A percentile compares a stretch with the other conserved stretches of the same genome.
Evolutionary conservation across 2,329 filamentous ascomycete genomes (phyloP).

Genomic region (Cladophialophora immunda): DNA sequence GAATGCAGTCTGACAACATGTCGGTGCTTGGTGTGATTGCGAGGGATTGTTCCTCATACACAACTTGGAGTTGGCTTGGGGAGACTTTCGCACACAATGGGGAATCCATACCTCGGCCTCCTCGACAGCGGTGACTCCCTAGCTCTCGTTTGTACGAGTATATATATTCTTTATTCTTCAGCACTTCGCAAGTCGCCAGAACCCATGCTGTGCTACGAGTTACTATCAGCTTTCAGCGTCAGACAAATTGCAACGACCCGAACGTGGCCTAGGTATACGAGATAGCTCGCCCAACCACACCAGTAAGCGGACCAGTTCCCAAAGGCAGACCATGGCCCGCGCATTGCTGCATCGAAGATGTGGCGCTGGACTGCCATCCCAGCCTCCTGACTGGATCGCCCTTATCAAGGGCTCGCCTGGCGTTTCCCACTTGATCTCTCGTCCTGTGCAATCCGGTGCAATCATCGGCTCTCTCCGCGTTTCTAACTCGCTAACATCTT

Average conservation of each 20-base stretch:
- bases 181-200: not conserved
- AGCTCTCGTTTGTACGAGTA: not conserved
- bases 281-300: not conserved
- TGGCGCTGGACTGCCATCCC: constrained; percentile 2
- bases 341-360: not conserved
- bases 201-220: not conserved
- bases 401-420: constrained; percentile 30
- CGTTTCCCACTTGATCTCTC: constrained; percentile 20
- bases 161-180: not conserved
- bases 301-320: constrained; percentile 9
- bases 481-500: constrained; percentile 27
- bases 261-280: not conserved
- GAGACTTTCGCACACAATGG: not conserved
- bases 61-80: no score
- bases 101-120: not conserved
- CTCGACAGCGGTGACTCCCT: not conserved
- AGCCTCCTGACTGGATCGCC: constrained; percentile 23
- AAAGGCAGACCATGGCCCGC: constrained; percentile 19
- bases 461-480: constrained; percentile 29
- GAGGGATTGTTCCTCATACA: not conserved
- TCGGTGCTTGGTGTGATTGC: not conserved
- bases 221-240: not conserved
- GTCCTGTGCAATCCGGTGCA: not conserved
- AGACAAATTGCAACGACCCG: not conserved
- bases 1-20: not conserved